These are phyloP conservation scores for Codiaeum variegatum DNA, from an alignment of 441 rosid species.

Conservation along the genomic window DNA sequence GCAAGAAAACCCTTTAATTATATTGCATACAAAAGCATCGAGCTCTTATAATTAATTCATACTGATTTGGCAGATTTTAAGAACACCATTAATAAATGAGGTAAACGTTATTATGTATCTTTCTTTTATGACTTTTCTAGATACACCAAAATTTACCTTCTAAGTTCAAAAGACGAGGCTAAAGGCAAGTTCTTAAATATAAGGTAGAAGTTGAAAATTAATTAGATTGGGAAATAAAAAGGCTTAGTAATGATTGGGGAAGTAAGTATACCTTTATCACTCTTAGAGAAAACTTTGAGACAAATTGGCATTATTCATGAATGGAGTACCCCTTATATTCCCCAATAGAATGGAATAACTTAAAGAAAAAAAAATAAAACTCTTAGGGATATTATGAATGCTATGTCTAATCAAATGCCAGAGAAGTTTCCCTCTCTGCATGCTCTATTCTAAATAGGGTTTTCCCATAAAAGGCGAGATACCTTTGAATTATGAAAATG, in stretches of 20 bases:
- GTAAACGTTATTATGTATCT: not conserved
- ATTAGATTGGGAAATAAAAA: not conserved
- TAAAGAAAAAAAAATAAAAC: too few species aligned
- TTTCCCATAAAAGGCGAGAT: too few species aligned
- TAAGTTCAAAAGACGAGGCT: not conserved
- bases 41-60: not conserved
- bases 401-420: too few species aligned
- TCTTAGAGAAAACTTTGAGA: too few species aligned
- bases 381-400: too few species aligned
- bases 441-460: too few species aligned
- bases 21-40: not conserved
- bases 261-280: too few species aligned
- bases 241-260: not conserved
- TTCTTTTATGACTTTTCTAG: constrained; percentile 13
- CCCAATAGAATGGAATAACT: too few species aligned
- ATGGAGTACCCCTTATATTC: too few species aligned
- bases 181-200: not conserved
- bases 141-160: not conserved
- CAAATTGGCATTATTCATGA: too few species aligned
- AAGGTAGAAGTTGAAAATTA: not conserved
- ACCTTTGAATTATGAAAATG: too few species aligned
- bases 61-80: not conserved
- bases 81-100: not conserved
- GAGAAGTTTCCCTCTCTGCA: too few species aligned
- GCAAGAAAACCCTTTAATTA: not conserved